These are phyloP conservation scores for Ogataea corticis DNA, from an alignment of 805 yeast genomes.

Conservation along the genomic window DNA sequence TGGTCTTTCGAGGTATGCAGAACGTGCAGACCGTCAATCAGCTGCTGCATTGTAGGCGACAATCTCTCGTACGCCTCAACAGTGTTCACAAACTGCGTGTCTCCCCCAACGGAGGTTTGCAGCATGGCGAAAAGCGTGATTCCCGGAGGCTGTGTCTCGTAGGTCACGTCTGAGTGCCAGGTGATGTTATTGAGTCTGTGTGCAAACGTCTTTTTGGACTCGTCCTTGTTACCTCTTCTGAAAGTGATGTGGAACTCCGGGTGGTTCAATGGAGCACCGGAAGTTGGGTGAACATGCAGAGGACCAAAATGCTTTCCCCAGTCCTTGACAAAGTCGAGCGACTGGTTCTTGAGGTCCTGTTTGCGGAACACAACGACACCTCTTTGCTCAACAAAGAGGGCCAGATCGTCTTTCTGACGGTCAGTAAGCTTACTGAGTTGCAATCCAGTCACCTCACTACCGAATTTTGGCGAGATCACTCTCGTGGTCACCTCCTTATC, in stretches of 20 bases:
- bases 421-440: slow-evolving; percentile 56
- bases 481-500: slow-evolving; percentile 28
- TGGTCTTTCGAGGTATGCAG: slow-evolving; percentile 72
- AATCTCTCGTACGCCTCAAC: slow-evolving; percentile 70
- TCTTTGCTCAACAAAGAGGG: slow-evolving; percentile 64
- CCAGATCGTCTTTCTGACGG: slow-evolving; percentile 66
- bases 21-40: slow-evolving; percentile 62
- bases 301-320: slow-evolving; percentile 69
- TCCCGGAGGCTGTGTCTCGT: slow-evolving; percentile 73
- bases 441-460: slow-evolving; percentile 60
- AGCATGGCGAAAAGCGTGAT: slow-evolving; percentile 65
- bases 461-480: slow-evolving; percentile 68
- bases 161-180: slow-evolving; percentile 78
- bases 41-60: slow-evolving; percentile 61
- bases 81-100: slow-evolving; percentile 75
- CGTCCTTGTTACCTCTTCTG: slow-evolving; percentile 46
- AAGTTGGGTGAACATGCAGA: slow-evolving; percentile 71
- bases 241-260: slow-evolving; percentile 66
- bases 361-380: slow-evolving; percentile 68
- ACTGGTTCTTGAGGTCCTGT: slow-evolving; percentile 61
- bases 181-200: slow-evolving; percentile 39
- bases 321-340: slow-evolving; percentile 48
- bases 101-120: slow-evolving; percentile 64
- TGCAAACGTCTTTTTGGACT: slow-evolving; percentile 37
- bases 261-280: slow-evolving; percentile 61